A percentile compares a stretch with the other conserved stretches of the same genome.
phyloP scores from a whole-genome alignment of 2,329 filamentous ascomycete genomes.

The Tolypocladium pustulatum region DNA sequence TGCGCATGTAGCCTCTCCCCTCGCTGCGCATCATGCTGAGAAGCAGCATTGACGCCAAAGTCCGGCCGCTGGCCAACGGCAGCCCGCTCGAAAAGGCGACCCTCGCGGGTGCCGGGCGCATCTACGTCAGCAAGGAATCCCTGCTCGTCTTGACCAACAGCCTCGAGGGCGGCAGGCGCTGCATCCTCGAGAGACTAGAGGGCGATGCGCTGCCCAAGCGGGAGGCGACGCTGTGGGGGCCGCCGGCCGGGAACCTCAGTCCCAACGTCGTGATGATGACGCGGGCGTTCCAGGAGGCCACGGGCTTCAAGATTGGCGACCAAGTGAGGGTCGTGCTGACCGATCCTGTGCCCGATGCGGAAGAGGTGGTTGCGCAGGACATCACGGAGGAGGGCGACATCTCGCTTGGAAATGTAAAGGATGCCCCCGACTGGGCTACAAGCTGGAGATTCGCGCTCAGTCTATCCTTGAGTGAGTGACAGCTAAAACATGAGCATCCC shows the following conservation, averaged over 20 bases:
- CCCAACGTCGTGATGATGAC: constrained; percentile 62
- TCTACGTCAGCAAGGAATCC: constrained; percentile 37
- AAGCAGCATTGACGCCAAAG: constrained; percentile 26
- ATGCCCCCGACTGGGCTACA: constrained; percentile 23
- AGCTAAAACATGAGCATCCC: neutral
- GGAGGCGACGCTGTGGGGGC: constrained; percentile 39
- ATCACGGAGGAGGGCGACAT: constrained; percentile 30
- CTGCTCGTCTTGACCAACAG: constrained; percentile 32
- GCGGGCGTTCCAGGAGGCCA: constrained; percentile 60
- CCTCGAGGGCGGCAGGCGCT: constrained; percentile 31
- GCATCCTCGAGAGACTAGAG: constrained; percentile 26
- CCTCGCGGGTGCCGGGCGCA: constrained; percentile 31
- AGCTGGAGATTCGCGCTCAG: constrained; percentile 26
- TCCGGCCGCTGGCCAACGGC: constrained; percentile 31
- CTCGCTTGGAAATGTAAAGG: constrained; percentile 16
- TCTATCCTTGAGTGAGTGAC: constrained; percentile 19
- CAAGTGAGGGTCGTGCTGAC: constrained; percentile 49
- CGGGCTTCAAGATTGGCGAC: constrained; percentile 62
- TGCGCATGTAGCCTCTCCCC: neutral
- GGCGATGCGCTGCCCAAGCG: constrained; percentile 16
- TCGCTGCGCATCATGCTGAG: constrained; percentile 15
- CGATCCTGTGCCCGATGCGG: constrained; percentile 41
- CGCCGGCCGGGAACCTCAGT: constrained; percentile 50
- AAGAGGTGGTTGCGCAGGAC: constrained; percentile 51
- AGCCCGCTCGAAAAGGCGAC: constrained; percentile 29